Evolutionary conservation across 768 basidiomycete species (phyloP).

Genomic region (Mycena vulgaris): DNA sequence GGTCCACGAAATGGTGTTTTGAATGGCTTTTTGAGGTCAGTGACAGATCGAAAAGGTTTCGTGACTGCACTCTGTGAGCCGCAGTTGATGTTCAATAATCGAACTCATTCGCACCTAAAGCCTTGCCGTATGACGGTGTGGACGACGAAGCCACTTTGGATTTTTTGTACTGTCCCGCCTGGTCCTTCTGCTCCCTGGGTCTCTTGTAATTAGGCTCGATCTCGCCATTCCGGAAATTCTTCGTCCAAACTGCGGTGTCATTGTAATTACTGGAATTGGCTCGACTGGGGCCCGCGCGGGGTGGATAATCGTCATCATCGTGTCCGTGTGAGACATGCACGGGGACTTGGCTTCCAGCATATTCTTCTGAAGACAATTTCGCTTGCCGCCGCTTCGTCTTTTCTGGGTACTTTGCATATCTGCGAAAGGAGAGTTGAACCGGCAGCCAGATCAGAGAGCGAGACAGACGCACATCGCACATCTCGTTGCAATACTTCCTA

Average conservation of each 20-base stretch:
- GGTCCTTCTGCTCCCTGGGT: conserved; percentile 16
- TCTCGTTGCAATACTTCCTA: conserved; percentile 73
- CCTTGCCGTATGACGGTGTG: conserved; percentile 28
- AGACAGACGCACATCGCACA: conserved; percentile 81
- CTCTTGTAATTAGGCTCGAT: conserved; percentile 23
- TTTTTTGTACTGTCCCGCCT: conserved; percentile 14
- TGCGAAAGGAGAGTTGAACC: conserved; percentile 43
- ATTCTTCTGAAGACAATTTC: conserved; percentile 62
- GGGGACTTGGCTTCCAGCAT: conserved; percentile 44
- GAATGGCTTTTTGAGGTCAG: conserved; percentile 64
- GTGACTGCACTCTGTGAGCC: conserved; percentile 54
- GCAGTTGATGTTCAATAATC: neutral
- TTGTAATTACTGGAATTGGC: conserved; percentile 39
- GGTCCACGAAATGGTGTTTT: conserved; percentile 55
- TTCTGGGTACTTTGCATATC: conserved; percentile 86
- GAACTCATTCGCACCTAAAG: conserved; percentile 49
- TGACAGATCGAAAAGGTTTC: conserved; percentile 60
- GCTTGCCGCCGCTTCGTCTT: conserved; percentile 67
- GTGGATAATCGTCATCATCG: conserved; percentile 31
- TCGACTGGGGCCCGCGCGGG: conserved; percentile 36
- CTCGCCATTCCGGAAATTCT: conserved; percentile 22
- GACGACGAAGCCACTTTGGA: conserved; percentile 7
- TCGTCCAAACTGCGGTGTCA: conserved; percentile 16
- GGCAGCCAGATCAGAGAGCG: neutral
- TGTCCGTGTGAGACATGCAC: conserved; percentile 16